These are phyloP conservation scores for Aspergillus nanangensis DNA, from an alignment of 495 filamentous ascomycete species.

Conservation along the genomic window DNA sequence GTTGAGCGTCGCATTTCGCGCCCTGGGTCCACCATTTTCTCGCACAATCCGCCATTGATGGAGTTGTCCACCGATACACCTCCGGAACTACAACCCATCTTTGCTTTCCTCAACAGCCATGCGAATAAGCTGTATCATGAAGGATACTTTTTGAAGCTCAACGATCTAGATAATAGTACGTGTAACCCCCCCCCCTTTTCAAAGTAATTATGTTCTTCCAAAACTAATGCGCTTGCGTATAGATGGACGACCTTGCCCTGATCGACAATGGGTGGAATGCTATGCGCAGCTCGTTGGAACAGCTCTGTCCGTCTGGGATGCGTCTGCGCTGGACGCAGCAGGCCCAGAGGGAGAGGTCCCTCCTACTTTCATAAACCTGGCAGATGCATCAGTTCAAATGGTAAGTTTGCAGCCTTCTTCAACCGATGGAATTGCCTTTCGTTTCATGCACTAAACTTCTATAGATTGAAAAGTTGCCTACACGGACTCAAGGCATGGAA, in stretches of 20 bases:
- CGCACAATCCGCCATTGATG: constrained; percentile 84
- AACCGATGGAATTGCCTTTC: neutral
- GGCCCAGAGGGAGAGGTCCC: constrained; percentile 79
- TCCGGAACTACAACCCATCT: constrained; percentile 90
- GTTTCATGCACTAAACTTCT: constrained; percentile 4
- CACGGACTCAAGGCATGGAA: constrained; percentile 65
- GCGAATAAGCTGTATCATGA: constrained; percentile 96
- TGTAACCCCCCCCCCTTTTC: too few relatives aligned
- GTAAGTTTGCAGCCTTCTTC: constrained; percentile 41
- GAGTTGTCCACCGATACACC: constrained; percentile 79
- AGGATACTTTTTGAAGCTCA: constrained; percentile 93
- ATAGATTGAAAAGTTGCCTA: constrained; percentile 88
- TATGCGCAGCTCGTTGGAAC: constrained; percentile 96
- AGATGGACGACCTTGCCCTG: constrained; percentile 83
- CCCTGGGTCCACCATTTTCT: constrained; percentile 63
- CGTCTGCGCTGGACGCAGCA: constrained; percentile 83
- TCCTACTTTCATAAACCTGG: constrained; percentile 94
- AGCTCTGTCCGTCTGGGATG: constrained; percentile 93
- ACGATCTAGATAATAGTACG: constrained; percentile 89
- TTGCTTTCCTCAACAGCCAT: constrained; percentile 91
- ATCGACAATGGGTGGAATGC: constrained; percentile 93
- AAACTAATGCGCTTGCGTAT: constrained; percentile 12
- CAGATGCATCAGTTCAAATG: constrained; percentile 97
- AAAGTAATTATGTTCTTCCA: too few relatives aligned
- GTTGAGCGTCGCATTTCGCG: constrained; percentile 41